phyloP scores from a whole-genome alignment of 169 alveolate genomes.

The Eimeria mitis region DNA sequence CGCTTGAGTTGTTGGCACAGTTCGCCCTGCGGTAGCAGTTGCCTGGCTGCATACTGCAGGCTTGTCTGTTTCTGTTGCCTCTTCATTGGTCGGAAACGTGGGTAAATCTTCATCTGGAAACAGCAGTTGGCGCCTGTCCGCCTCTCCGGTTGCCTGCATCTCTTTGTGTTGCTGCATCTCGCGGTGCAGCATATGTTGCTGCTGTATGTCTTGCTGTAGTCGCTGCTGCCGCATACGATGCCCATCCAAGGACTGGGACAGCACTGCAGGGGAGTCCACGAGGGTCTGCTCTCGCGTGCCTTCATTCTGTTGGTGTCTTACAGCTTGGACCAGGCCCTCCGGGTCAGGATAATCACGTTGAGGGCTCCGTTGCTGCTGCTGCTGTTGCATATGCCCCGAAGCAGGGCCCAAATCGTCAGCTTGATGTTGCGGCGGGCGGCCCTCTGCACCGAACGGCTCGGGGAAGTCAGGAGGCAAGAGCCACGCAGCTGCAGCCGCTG shows the following conservation, averaged over 20 bases:
- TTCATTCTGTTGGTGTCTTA: slow-evolving; percentile 13
- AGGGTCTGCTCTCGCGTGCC: neutral
- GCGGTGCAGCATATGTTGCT: slow-evolving; percentile 23
- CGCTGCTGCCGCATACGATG: slow-evolving; percentile 53
- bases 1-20: slow-evolving; percentile 1
- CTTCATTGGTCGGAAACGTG: slow-evolving; percentile 6
- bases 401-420: neutral
- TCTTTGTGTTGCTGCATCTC: slow-evolving; percentile 35
- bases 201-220: slow-evolving; percentile 18
- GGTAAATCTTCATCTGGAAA: slow-evolving; percentile 57
- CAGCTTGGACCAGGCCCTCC: neutral
- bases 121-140: slow-evolving; percentile 33
- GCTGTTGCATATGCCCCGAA: neutral
- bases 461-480: slow-evolving; percentile 68
- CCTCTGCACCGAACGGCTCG: slow-evolving; percentile 45
- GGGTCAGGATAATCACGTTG: slow-evolving; percentile 10
- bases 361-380: slow-evolving; percentile 29
- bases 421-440: slow-evolving; percentile 26
- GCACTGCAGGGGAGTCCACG: neutral
- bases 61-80: slow-evolving; percentile 8
- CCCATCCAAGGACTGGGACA: slow-evolving; percentile 8
- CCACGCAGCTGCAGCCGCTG: slow-evolving; percentile 65
- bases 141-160: slow-evolving; percentile 11
- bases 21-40: neutral
- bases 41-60: neutral